These are phyloP conservation scores for Alternaria burnsii DNA, from an alignment of 2,329 filamentous ascomycete species.

Conservation along the genomic window DNA sequence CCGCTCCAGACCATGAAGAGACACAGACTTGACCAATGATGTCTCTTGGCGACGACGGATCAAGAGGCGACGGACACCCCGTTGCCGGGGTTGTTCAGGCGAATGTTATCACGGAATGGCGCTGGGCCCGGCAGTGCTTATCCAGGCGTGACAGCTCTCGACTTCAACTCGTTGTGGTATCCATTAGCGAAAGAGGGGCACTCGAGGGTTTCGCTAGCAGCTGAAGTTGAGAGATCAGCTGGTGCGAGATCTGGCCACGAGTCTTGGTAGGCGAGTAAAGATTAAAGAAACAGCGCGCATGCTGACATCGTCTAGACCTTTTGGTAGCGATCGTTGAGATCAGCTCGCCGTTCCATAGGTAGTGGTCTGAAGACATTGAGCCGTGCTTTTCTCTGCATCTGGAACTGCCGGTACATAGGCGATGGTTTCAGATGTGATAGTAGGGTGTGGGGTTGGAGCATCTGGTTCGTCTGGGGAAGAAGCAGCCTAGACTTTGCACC, in stretches of 20 bases:
- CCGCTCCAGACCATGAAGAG: neutral
- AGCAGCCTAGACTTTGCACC: slow-evolving; percentile 10
- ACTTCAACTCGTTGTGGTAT: slow-evolving; percentile 5
- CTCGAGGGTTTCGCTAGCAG: neutral
- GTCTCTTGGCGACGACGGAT: neutral
- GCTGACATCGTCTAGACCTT: slow-evolving; percentile 2
- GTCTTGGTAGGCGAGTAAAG: neutral
- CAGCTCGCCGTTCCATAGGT: neutral
- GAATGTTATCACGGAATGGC: slow-evolving; percentile 21
- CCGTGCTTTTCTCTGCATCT: slow-evolving; percentile 16
- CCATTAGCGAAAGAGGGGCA: slow-evolving; percentile 8
- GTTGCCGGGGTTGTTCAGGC: slow-evolving; percentile 11
- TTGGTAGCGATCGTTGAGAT: neutral
- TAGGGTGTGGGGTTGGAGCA: slow-evolving; percentile 21
- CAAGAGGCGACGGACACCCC: slow-evolving; percentile 16
- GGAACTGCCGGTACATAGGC: slow-evolving; percentile 14
- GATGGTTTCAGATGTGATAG: slow-evolving; percentile 21
- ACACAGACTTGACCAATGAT: slow-evolving; percentile 11
- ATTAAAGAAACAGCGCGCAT: neutral
- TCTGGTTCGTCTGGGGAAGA: slow-evolving; percentile 28
- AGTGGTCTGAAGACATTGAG: neutral
- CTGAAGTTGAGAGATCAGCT: neutral
- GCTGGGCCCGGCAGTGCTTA: slow-evolving; percentile 15
- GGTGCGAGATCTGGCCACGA: neutral
- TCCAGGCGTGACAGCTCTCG: slow-evolving; percentile 10